Base-by-base conservation (phyloP, 2,329 filamentous ascomycete species). In the Fusarium acutatum region DNA sequence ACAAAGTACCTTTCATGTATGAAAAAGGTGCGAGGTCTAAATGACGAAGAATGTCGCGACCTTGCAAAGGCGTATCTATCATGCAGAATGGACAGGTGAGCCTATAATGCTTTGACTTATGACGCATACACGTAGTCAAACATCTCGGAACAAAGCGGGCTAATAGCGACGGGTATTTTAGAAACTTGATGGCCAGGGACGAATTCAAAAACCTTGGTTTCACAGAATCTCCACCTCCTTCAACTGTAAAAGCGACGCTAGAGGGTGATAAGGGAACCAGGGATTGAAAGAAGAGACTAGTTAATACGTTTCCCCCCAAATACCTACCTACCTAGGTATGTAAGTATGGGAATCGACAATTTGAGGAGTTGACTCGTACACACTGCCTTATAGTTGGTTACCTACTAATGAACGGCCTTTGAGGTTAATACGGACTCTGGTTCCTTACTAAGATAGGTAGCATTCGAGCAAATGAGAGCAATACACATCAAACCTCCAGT, bases 171-270 rank as follows among this genome's bases (percentile, higher is more conserved):
- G 53, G 52, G 14, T 73, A 53, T 53, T 53, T 43, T 63, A 95
- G 95, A 76, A 98, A 98, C 80, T 86, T 99, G 37, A 99, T 99
- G 96, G 95, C 95, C 13, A 94, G 90, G 76, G 96, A 99, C 80
- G 94, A 97, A 67, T 96, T 98, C 83, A 94, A 93, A 82, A 99
- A 99, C 80, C 86, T 99, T 44, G 96, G 96, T 1, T 96, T 97
- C 77, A 77, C 86, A 50, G 79, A 81, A 52, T 68, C 75, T 62
- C 64, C 72, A 67, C 71, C 75, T 28, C 64, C 70, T 59, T 71
- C 75, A 43, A 18, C 37, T 56, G 64, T 24, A 69, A 77, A 67
- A 64, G 72, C 78, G 66, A 74, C 78, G 50, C 74, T 80, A 24
- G 79, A 81, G 74, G 81, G 79, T 18, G 79, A 82, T 75, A 82